phyloP scores from a whole-genome alignment of 148 eudicot genomes.

The Chenopodium formosanum region DNA sequence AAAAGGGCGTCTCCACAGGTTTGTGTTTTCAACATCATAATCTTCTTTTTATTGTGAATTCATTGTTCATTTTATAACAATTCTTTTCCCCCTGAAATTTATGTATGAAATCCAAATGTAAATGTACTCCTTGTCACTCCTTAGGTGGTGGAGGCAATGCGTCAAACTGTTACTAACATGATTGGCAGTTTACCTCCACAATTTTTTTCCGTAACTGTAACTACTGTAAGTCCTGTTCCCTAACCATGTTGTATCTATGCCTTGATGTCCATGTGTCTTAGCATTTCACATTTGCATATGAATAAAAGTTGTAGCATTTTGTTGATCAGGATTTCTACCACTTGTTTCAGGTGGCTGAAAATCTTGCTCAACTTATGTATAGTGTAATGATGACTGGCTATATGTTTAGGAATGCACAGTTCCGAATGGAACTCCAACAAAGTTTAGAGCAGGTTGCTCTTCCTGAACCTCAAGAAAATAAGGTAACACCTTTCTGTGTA shows the following conservation, averaged over 20 bases:
- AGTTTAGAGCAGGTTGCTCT: slow-evolving; percentile 84
- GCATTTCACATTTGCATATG: not conserved
- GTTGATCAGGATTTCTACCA: slow-evolving; percentile 14
- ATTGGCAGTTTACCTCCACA: slow-evolving; percentile 91
- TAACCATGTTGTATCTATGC: not conserved
- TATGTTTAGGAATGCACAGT: slow-evolving; percentile 90
- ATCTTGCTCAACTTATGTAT: slow-evolving; percentile 94
- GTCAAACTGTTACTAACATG: slow-evolving; percentile 90
- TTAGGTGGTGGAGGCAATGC: slow-evolving; percentile 95
- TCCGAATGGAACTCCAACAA: slow-evolving; percentile 76
- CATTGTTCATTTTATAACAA: not conserved
- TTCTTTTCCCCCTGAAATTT: not conserved
- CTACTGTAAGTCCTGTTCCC: slow-evolving; percentile 55
- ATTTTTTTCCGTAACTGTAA: slow-evolving; percentile 76
- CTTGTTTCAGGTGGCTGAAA: slow-evolving; percentile 78
- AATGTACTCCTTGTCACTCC: not conserved
- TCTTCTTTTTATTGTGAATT: not conserved
- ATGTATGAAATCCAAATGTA: not conserved
- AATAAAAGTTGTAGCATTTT: not conserved
- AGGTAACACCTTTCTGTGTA: slow-evolving; percentile 37
- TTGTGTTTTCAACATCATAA: slow-evolving; percentile 8
- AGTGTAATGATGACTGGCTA: slow-evolving; percentile 94
- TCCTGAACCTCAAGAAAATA: slow-evolving; percentile 63
- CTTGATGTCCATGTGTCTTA: slow-evolving; percentile 5
- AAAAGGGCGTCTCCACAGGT: slow-evolving; percentile 91